A percentile compares a stretch with the other conserved stretches of the same genome.
phyloP scores from a whole-genome alignment of 148 eudicot genomes.

The Rhododendron vialii region DNA sequence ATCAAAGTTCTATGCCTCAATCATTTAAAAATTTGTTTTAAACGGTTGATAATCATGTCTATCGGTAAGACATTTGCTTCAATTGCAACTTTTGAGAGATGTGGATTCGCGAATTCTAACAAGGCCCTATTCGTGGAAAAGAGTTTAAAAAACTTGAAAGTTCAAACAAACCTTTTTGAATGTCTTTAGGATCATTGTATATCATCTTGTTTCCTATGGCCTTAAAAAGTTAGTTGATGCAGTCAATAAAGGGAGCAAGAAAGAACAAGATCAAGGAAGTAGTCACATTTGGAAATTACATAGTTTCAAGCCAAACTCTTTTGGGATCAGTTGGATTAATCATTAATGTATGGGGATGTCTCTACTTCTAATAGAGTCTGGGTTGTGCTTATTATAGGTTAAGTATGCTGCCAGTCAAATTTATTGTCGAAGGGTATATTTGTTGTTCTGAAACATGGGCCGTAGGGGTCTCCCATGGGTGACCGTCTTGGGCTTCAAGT shows the following conservation, averaged over 20 bases:
- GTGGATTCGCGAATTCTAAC: neutral
- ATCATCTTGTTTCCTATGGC: neutral
- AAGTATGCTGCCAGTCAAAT: neutral
- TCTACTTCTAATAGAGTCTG: neutral
- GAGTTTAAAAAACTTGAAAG: neutral
- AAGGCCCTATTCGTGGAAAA: neutral
- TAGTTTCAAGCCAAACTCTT: neutral
- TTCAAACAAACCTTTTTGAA: neutral
- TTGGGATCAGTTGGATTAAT: neutral
- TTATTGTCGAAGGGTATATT: neutral
- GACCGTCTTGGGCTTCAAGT: neutral
- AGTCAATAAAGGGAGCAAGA: neutral
- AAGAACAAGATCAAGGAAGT: neutral
- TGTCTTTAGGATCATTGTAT: neutral
- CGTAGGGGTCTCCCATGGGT: too few species aligned
- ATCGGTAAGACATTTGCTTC: neutral
- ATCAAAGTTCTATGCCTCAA: neutral
- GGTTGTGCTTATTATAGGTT: neutral
- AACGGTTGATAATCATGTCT: neutral
- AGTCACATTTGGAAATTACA: neutral
- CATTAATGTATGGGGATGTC: neutral
- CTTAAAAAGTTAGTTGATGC: neutral
- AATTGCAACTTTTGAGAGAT: neutral
- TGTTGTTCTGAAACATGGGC: neutral
- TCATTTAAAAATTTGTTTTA: neutral